A percentile compares a stretch with the other conserved stretches of the same genome.
phyloP scores from a whole-genome alignment of 495 filamentous ascomycete species.

The Lichenothelia convexa region DNA sequence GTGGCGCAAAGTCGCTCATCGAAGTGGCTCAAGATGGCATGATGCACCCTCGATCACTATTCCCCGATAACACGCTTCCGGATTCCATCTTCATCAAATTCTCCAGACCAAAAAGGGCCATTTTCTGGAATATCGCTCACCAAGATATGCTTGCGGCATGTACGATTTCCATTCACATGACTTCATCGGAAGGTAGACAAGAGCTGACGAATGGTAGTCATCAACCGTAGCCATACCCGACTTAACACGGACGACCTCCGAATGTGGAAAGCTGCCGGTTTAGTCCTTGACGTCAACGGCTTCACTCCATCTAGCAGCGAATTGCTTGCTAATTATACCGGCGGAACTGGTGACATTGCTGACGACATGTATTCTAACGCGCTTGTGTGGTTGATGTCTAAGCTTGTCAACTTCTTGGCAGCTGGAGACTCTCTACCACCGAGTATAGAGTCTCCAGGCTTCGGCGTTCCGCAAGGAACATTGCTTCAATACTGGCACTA shows the following conservation, averaged over 20 bases:
- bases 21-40: conserved; percentile 47
- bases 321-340: conserved; percentile 21
- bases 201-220: conserved; percentile 33
- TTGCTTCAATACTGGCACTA: conserved; percentile 38
- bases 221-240: conserved; percentile 41
- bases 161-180: conserved; percentile 19
- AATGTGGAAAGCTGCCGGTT: conserved; percentile 42
- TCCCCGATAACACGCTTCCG: conserved; percentile 15
- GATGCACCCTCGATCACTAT: conserved; percentile 32
- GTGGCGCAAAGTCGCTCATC: conserved; percentile 42
- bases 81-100: conserved; percentile 17
- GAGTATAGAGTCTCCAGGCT: conserved; percentile 22
- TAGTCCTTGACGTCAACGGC: conserved; percentile 36
- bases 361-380: conserved; percentile 46
- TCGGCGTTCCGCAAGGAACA: conserved; percentile 33
- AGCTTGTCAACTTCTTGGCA: conserved; percentile 43
- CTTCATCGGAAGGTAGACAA: neutral
- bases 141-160: conserved; percentile 47
- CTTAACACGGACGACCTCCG: conserved; percentile 41
- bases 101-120: conserved; percentile 37
- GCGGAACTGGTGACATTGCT: conserved; percentile 31
- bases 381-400: conserved; percentile 43
- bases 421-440: conserved; percentile 29
- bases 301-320: conserved; percentile 32
- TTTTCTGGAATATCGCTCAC: conserved; percentile 48